Conservation (phyloP, 1,284 basidiomycete species). For the Apiotrichum gamsii region DNA sequence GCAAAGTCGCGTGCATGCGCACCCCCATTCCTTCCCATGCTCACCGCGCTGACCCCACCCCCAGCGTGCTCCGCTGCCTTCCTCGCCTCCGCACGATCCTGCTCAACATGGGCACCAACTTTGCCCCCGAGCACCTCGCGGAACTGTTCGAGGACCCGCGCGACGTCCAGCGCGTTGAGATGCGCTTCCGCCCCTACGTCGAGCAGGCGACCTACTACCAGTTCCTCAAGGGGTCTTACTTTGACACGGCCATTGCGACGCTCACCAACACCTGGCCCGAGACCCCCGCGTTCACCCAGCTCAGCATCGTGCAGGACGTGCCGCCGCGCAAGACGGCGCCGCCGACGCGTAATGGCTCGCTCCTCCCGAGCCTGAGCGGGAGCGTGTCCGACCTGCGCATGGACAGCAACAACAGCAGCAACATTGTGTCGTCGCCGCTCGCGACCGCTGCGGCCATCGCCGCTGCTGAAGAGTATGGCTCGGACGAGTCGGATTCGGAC, state of each 20-base stretch:
- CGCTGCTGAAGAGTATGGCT: conserved; percentile 3
- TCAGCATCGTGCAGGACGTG: conserved; percentile 46
- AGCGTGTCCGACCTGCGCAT: conserved; percentile 15
- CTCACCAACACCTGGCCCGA: conserved; percentile 40
- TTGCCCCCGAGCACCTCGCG: conserved; percentile 47
- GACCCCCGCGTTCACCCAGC: conserved; percentile 47
- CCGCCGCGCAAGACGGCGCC: conserved; percentile 42
- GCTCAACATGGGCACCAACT: conserved; percentile 48
- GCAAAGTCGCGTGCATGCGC: too few relatives aligned
- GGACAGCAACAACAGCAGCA: conserved; percentile 1
- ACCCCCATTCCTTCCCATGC: not conserved
- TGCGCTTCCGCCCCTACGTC: conserved; percentile 48
- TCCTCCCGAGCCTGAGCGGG: conserved; percentile 4
- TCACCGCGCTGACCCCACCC: not conserved
- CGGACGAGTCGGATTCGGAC: conserved; percentile 5
- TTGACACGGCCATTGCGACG: conserved; percentile 46
- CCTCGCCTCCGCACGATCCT: conserved; percentile 33
- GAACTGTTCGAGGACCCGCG: conserved; percentile 44
- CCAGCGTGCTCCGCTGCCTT: conserved; percentile 39
- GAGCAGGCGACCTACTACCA: conserved; percentile 47
- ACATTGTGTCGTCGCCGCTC: not conserved
- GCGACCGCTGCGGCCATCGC: conserved; percentile 7
- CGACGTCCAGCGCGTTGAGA: conserved; percentile 37
- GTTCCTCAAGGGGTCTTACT: conserved; percentile 47
- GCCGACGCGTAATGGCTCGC: conserved; percentile 22